Evolutionary conservation across 2,329 filamentous ascomycete genomes (phyloP), one percentile per base, ranked within the genome.

Genomic region (Penicillium vulpinum): DNA sequence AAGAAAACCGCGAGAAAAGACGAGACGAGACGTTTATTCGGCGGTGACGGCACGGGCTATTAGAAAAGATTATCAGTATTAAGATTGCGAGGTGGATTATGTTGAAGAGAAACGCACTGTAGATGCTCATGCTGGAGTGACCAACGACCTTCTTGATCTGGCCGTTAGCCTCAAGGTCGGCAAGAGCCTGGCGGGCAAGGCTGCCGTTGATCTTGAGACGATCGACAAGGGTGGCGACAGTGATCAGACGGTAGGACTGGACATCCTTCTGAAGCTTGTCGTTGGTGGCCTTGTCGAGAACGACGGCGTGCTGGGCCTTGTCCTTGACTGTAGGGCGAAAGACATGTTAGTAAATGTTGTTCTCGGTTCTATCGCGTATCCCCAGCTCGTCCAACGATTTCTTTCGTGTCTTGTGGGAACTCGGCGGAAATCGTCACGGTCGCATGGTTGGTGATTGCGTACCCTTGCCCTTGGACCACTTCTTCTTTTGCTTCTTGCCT

Each of bases 191-290:
- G 77, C 94, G 88, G 70, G 94, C 94, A 76, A 99, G 85, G 73
- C 91, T 96, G 77, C 94, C 95, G 85, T 99, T 99, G 86, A 99
- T 95, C 92, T 99, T 99, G 81, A 99, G 88, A 82, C 94, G 88
- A 83, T 99, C 94, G 87, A 99, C 94, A 76, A 99, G 92, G 74
- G 91, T 93, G 75, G 94, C 92, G 75, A 97, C 90, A 78, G 94
- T 97, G 83, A 99, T 92, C 80, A 99, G 92, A 78, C 94, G 92
- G 90, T 97, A 99, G 67, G 94, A 97, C 83, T 97, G 94, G 75
- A 99, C 95, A 87, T 99, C 94, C 87, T 99, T 99, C 87, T 96
- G 90, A 81, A 99, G 92, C 86, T 95, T 96, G 83, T 99, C 94
- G 71, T 89, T 90, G 77, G 89, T 96, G 82, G 85, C 78, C 88